phyloP scores from a whole-genome alignment of 2,329 filamentous ascomycete genomes.

The Diaporthe eres region DNA sequence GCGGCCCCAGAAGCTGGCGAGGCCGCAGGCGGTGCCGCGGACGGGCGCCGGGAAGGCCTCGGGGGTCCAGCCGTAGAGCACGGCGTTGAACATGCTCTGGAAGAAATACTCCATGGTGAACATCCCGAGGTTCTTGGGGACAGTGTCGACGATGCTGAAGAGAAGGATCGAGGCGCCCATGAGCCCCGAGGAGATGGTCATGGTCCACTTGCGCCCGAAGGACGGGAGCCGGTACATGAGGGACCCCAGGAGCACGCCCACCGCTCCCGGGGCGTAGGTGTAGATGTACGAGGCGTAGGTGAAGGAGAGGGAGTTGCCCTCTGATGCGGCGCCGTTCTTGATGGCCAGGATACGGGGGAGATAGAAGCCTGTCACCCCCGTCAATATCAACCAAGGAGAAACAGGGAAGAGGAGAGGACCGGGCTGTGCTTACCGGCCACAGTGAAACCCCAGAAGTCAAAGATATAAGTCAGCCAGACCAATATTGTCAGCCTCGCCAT shows the following conservation, averaged over 20 bases:
- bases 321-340: conserved; percentile 62
- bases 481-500: conserved; percentile 55
- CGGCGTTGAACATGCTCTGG: conserved; percentile 65
- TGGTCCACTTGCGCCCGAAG: conserved; percentile 56
- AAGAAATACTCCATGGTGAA: conserved; percentile 68
- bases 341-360: conserved; percentile 64
- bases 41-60: conserved; percentile 66
- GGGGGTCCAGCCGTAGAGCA: conserved; percentile 66
- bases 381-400: neutral
- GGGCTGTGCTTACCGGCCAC: conserved; percentile 50
- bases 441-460: conserved; percentile 57
- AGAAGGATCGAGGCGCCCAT: conserved; percentile 61
- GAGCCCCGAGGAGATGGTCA: conserved; percentile 57
- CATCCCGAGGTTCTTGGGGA: conserved; percentile 62
- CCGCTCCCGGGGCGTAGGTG: conserved; percentile 66
- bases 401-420: neutral
- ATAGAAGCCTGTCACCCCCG: conserved; percentile 51
- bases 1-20: conserved; percentile 72
- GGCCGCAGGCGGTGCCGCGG: conserved; percentile 65
- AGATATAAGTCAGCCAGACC: conserved; percentile 55
- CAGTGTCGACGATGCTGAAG: conserved; percentile 59
- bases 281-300: conserved; percentile 69
- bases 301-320: conserved; percentile 54
- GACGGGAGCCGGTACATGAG: conserved; percentile 57
- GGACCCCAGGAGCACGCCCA: conserved; percentile 64